Percentiles rank a stretch among this genome's conserved stretches.
Conservation (phyloP, 106 monocot species). For the Gastrodia elata region DNA sequence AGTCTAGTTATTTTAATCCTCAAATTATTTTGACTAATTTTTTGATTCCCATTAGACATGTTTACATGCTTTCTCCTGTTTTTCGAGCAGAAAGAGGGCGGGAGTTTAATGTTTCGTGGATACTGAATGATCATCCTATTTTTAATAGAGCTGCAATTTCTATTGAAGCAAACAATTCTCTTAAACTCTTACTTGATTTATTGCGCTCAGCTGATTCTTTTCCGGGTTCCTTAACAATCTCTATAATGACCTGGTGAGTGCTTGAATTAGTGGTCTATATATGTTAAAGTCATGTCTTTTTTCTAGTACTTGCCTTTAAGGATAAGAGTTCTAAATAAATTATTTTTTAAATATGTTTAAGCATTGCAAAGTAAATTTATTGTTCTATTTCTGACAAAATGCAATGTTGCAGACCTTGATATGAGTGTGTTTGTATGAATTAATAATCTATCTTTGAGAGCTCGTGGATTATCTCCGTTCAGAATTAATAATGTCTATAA, state of each 20-base stretch:
- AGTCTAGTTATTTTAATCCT: background rate
- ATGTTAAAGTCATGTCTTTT: background rate
- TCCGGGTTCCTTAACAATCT: conserved; percentile 45
- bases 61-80: background rate
- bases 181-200: conserved; percentile 55
- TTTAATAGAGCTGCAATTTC: conserved; percentile 37
- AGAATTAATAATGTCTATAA: background rate
- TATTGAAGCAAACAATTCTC: conserved; percentile 43
- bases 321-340: background rate
- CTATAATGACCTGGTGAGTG: conserved; percentile 59
- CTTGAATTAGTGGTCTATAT: background rate
- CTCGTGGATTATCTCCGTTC: background rate
- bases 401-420: background rate
- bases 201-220: conserved; percentile 33
- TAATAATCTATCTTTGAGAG: background rate
- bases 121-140: conserved; percentile 40
- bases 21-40: background rate
- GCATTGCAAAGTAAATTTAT: background rate
- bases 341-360: background rate
- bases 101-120: conserved; percentile 38
- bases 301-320: background rate
- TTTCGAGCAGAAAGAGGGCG: conserved; percentile 31
- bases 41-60: background rate
- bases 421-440: background rate
- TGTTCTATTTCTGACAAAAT: background rate